Evolutionary conservation across 495 filamentous ascomycete species (phyloP).

Genomic region (Bacidia rubella): DNA sequence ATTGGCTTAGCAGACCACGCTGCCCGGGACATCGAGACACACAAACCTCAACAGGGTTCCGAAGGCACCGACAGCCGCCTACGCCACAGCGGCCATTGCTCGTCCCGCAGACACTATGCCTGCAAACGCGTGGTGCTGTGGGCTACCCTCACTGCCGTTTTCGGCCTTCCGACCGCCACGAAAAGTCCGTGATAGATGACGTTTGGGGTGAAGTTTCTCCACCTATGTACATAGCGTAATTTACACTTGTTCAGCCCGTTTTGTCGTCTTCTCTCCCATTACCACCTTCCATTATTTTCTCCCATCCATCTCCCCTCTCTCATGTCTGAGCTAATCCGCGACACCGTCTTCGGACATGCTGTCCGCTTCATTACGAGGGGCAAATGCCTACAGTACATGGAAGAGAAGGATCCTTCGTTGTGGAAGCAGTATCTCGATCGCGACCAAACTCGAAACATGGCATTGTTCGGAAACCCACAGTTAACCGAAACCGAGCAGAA

Average conservation of each 20-base stretch:
- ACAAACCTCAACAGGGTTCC: background rate
- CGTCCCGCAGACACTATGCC: background rate
- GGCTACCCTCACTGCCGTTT: background rate
- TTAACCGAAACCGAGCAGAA: slow-evolving; percentile 15
- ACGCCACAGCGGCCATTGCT: background rate
- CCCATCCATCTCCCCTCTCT: background rate
- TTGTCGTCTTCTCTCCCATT: background rate
- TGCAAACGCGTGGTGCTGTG: background rate
- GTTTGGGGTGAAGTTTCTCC: background rate
- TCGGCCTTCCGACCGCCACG: background rate
- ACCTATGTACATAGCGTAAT: background rate
- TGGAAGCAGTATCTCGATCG: slow-evolving; percentile 24
- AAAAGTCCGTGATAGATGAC: slow-evolving; percentile 1
- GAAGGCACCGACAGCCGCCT: background rate
- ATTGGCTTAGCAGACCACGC: too few species aligned
- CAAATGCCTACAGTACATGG: slow-evolving; percentile 22
- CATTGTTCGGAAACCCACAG: slow-evolving; percentile 19
- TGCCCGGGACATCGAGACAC: background rate
- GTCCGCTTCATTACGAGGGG: slow-evolving; percentile 22
- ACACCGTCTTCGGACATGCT: slow-evolving; percentile 25
- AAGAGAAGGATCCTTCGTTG: slow-evolving; percentile 24
- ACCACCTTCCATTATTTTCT: background rate
- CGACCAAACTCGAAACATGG: slow-evolving; percentile 21
- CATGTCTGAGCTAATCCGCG: slow-evolving; percentile 20
- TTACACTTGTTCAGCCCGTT: background rate